Evolutionary conservation across 2,329 filamentous ascomycete genomes (phyloP).

Genomic region (Neonectria ditissima): DNA sequence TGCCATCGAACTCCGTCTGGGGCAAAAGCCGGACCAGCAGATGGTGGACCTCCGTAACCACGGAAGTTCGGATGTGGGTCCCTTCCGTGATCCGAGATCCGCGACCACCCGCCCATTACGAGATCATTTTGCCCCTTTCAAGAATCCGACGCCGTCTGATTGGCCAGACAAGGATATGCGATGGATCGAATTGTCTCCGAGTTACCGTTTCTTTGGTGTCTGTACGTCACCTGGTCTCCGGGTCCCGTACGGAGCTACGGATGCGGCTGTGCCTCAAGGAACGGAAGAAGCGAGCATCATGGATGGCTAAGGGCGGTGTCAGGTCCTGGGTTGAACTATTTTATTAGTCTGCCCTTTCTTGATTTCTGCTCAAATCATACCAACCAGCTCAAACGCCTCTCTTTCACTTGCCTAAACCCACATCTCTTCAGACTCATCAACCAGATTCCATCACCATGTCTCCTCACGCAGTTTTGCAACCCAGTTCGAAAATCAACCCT

Average conservation of each 20-base stretch:
- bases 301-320: background rate
- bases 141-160: background rate
- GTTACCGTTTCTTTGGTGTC: background rate
- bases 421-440: background rate
- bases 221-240: slow-evolving; percentile 4
- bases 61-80: slow-evolving; percentile 25
- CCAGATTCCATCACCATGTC: slow-evolving; percentile 50
- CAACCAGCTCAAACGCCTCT: background rate
- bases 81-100: slow-evolving; percentile 23
- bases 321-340: slow-evolving; percentile 5
- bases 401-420: background rate
- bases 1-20: slow-evolving; percentile 24
- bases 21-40: background rate
- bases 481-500: slow-evolving; percentile 32
- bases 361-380: slow-evolving; percentile 7
- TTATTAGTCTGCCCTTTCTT: slow-evolving; percentile 21
- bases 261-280: slow-evolving; percentile 6
- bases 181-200: background rate
- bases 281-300: slow-evolving; percentile 8
- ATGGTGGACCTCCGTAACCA: background rate
- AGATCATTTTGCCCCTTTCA: slow-evolving; percentile 21
- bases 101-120: background rate
- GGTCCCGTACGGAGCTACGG: slow-evolving; percentile 13
- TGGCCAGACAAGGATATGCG: slow-evolving; percentile 2
- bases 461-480: slow-evolving; percentile 53